A percentile compares a stretch with the other conserved stretches of the same genome.
These are phyloP conservation scores for Oehlia diaphana DNA, from an alignment of 192 early-diverging fungal genomes.

Conservation along the genomic window DNA sequence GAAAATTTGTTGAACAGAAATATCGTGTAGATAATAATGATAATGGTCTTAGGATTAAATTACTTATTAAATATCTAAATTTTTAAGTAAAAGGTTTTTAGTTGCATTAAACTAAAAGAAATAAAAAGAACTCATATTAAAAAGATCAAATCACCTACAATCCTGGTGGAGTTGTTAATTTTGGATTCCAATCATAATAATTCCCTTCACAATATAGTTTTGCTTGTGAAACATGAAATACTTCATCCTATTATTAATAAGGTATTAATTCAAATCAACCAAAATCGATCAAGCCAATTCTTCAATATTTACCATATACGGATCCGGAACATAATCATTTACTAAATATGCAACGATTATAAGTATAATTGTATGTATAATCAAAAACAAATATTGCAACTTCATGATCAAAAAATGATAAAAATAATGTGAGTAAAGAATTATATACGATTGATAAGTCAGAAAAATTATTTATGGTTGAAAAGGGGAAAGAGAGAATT, in stretches of 20 bases:
- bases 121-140: too few relatives aligned
- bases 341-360: slow-evolving; percentile 4
- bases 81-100: neutral
- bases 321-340: slow-evolving; percentile 12
- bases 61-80: slow-evolving; percentile 23
- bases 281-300: neutral
- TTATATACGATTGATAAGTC: too few relatives aligned
- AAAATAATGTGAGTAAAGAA: too few relatives aligned
- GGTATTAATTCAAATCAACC: neutral
- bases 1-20: slow-evolving; percentile 42
- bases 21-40: neutral
- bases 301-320: slow-evolving; percentile 21
- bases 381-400: neutral
- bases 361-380: neutral
- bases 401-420: too few relatives aligned
- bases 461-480: too few relatives aligned
- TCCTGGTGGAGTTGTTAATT: slow-evolving; percentile 96
- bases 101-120: too few relatives aligned
- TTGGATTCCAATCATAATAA: slow-evolving; percentile 83
- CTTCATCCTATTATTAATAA: slow-evolving; percentile 74
- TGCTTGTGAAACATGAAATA: slow-evolving; percentile 92
- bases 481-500: too few relatives aligned
- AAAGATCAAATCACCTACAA: slow-evolving; percentile 58
- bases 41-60: slow-evolving; percentile 9
- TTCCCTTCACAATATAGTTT: slow-evolving; percentile 77